These are phyloP conservation scores for Cochlearia excelsa DNA, from an alignment of 345 rosid species.

Conservation along the genomic window DNA sequence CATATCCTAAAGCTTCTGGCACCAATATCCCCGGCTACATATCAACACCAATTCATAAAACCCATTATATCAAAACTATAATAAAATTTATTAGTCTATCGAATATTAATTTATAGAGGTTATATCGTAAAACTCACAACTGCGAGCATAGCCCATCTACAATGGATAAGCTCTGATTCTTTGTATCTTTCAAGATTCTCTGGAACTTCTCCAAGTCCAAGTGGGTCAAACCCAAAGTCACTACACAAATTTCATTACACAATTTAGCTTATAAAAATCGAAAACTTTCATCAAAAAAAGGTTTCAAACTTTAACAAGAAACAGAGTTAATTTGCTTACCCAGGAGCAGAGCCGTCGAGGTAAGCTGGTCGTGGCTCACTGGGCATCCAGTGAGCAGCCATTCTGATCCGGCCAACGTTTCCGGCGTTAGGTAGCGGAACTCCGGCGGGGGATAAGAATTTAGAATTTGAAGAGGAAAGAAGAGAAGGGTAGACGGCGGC, in stretches of 20 bases:
- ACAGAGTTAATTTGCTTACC: slow-evolving; percentile 41
- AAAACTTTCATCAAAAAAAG: not conserved
- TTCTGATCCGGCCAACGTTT: slow-evolving; percentile 51
- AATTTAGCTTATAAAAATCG: not conserved
- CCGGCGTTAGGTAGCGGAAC: slow-evolving; percentile 42
- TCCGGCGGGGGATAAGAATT: slow-evolving; percentile 47
- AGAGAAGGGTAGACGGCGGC: slow-evolving; percentile 70
- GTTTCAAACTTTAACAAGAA: not conserved
- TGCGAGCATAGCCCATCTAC: slow-evolving; percentile 99
- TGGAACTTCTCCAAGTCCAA: slow-evolving; percentile 87
- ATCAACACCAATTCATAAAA: slow-evolving; percentile 7
- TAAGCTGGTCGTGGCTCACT: slow-evolving; percentile 94
- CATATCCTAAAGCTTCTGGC: slow-evolving; percentile 88
- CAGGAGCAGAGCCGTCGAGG: slow-evolving; percentile 97
- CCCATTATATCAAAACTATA: not conserved
- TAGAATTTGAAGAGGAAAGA: slow-evolving; percentile 69
- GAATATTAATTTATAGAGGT: too few species aligned
- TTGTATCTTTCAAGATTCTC: slow-evolving; percentile 95
- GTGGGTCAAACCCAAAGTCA: slow-evolving; percentile 99
- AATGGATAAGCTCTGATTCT: slow-evolving; percentile 93
- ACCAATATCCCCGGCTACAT: slow-evolving; percentile 82
- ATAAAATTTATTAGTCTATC: not conserved
- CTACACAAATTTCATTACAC: slow-evolving; percentile 36
- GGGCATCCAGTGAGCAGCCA: slow-evolving; percentile 98
- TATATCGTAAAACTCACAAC: slow-evolving; percentile 56